Percentiles rank a stretch among this genome's conserved stretches.
These are phyloP conservation scores for Delitschia confertaspora DNA, from an alignment of 495 filamentous ascomycete genomes.

Conservation along the genomic window DNA sequence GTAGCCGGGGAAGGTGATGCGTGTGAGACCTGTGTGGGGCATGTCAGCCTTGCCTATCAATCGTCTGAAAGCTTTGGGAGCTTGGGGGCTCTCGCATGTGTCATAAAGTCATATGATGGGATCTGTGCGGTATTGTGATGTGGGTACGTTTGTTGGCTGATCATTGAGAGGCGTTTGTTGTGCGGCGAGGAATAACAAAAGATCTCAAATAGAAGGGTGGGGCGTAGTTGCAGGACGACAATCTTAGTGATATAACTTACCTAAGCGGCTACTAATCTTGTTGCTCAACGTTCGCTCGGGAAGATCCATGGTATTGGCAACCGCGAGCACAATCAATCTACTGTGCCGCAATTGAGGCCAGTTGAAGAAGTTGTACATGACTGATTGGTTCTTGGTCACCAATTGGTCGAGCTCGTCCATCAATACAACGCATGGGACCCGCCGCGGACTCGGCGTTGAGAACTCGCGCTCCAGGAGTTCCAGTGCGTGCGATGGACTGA, in stretches of 20 bases:
- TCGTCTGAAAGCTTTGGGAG: conserved; percentile 12
- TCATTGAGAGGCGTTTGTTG: conserved; percentile 9
- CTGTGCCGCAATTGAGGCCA: conserved; percentile 93
- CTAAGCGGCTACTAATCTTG: conserved; percentile 90
- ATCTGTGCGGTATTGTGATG: conserved; percentile 1
- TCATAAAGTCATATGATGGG: no score
- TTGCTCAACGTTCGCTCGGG: conserved; percentile 95
- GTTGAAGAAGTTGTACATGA: conserved; percentile 99
- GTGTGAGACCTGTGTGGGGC: conserved; percentile 30
- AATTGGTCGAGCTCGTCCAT: conserved; percentile 99
- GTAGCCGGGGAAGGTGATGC: conserved; percentile 96
- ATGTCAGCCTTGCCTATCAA: conserved; percentile 19
- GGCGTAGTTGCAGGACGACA: conserved; percentile 14
- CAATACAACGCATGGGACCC: conserved; percentile 91
- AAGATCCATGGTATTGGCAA: conserved; percentile 98
- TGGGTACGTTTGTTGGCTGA: conserved; percentile 3
- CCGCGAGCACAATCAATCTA: conserved; percentile 87
- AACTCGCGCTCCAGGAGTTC: conserved; percentile 89
- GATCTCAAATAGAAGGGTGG: no score
- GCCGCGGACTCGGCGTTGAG: conserved; percentile 73
- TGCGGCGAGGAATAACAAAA: conserved; percentile 1
- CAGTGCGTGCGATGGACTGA: conserved; percentile 84
- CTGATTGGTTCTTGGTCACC: conserved; percentile 91
- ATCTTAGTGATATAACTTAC: conserved; percentile 26
- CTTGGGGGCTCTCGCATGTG: no score